Evolutionary conservation across 495 filamentous ascomycete genomes (phyloP).

Genomic region (Talaromyces liani): DNA sequence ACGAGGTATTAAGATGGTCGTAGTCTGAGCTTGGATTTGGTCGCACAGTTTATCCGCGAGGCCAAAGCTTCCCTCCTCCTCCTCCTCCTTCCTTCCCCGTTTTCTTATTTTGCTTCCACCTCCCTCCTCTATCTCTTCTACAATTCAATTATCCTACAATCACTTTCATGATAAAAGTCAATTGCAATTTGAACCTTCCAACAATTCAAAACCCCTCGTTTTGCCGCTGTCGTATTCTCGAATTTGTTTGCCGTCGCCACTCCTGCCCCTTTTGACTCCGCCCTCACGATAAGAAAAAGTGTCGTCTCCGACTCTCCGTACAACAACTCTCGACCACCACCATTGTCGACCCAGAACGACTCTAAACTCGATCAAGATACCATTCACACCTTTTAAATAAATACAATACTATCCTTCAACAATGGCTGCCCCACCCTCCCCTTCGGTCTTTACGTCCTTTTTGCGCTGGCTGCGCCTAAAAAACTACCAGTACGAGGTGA

Average conservation of each 20-base stretch:
- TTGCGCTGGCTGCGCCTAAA: constrained; percentile 67
- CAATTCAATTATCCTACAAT: background rate
- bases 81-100: background rate
- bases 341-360: background rate
- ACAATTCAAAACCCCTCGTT: background rate
- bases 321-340: background rate
- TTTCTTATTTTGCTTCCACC: background rate
- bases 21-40: no score
- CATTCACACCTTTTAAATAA: background rate
- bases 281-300: background rate
- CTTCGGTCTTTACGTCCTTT: constrained; percentile 37
- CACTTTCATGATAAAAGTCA: background rate
- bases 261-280: background rate
- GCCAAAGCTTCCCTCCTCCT: background rate
- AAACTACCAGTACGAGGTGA: constrained; percentile 82
- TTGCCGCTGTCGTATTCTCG: background rate
- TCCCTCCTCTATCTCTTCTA: background rate
- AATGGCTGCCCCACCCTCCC: constrained; percentile 19
- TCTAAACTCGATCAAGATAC: background rate
- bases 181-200: background rate
- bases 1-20: no score
- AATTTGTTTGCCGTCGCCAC: background rate
- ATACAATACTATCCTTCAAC: background rate
- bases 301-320: background rate
- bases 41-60: background rate